Evolutionary conservation across 805 yeast genomes (phyloP).

Genomic region (Clavispora santaluciae): DNA sequence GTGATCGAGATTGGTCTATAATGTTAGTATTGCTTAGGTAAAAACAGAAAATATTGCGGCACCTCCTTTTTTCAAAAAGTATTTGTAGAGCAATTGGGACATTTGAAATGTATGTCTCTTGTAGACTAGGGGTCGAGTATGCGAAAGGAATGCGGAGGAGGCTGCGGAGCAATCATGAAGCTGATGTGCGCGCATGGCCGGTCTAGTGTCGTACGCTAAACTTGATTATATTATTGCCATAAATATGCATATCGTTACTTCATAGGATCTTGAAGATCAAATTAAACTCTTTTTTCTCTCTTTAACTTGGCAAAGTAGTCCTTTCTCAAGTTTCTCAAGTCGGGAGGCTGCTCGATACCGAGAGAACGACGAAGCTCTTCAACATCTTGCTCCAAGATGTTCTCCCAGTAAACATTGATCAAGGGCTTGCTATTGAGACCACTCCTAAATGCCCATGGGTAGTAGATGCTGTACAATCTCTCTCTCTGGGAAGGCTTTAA

Average conservation of each 20-base stretch:
- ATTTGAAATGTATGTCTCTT: constrained; percentile 8
- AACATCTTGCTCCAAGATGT: constrained; percentile 65
- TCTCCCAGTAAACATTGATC: constrained; percentile 91
- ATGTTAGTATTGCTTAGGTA: constrained; percentile 6
- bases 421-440: constrained; percentile 72
- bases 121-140: background rate
- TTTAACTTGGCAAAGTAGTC: constrained; percentile 29
- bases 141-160: background rate
- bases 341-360: constrained; percentile 70
- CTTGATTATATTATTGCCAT: background rate
- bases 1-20: constrained; percentile 25
- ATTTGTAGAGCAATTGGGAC: constrained; percentile 30
- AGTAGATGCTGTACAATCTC: constrained; percentile 62
- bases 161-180: background rate
- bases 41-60: too few relatives aligned
- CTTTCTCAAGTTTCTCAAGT: constrained; percentile 62
- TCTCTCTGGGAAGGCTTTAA: constrained; percentile 58
- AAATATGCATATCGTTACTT: background rate
- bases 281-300: constrained; percentile 7
- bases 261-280: background rate
- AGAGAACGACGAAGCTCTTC: constrained; percentile 65
- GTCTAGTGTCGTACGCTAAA: background rate
- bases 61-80: constrained; percentile 36
- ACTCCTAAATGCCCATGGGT: constrained; percentile 82
- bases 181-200: background rate